phyloP scores from a whole-genome alignment of 148 eudicot species.

The Fallopia convolvulus region DNA sequence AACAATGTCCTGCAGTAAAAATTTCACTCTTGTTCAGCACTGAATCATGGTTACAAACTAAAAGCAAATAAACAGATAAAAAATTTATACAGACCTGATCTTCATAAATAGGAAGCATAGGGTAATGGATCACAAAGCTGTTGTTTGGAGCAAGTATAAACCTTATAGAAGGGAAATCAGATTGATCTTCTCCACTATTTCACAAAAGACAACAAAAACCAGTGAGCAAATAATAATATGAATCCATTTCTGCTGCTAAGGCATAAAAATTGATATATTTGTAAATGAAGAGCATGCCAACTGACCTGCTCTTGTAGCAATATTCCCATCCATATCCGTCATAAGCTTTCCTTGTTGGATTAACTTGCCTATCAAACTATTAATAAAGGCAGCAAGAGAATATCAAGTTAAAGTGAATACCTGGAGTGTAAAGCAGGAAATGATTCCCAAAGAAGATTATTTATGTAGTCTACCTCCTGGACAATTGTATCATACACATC shows the following conservation, averaged over 20 bases:
- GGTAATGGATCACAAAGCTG: conserved; percentile 57
- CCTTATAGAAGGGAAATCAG: conserved; percentile 44
- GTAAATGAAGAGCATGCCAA: not conserved
- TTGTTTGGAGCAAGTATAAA: conserved; percentile 50
- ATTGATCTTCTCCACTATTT: conserved; percentile 43
- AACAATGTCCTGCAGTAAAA: conserved; percentile 39
- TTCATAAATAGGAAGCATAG: conserved; percentile 37
- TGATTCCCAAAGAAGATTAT: not conserved
- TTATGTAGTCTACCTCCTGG: conserved; percentile 43
- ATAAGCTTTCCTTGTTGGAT: conserved; percentile 46
- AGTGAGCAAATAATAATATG: not conserved
- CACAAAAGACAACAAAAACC: conserved; percentile 11
- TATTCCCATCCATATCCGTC: conserved; percentile 69
- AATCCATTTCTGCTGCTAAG: not conserved
- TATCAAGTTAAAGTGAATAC: conserved; percentile 9
- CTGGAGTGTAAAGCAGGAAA: not conserved
- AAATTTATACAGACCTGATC: conserved; percentile 48
- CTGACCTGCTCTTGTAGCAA: conserved; percentile 75
- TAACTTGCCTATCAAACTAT: conserved; percentile 77
- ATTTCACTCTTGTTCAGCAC: not conserved
- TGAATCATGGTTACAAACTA: not conserved
- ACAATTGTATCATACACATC: conserved; percentile 52
- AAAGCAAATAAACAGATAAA: not conserved
- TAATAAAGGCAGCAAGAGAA: conserved; percentile 13
- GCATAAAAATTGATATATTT: not conserved